Base-by-base conservation (phyloP, 169 alveolate species). In the Cyclospora cayetanensis region DNA sequence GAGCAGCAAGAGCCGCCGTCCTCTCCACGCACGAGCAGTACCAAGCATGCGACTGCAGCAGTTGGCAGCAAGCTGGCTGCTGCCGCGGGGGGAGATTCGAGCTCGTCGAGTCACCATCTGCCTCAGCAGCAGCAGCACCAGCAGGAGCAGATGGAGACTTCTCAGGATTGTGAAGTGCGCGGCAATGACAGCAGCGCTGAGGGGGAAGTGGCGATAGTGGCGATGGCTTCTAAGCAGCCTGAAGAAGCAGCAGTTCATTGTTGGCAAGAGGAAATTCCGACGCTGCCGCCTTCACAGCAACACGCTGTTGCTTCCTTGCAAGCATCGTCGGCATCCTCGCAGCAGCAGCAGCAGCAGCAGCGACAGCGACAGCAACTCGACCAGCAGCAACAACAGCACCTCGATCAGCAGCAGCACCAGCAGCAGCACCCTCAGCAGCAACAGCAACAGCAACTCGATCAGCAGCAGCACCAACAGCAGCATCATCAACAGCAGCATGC, bases 61-160 rank as follows among this genome's bases (percentile, higher is more conserved):
- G 50, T 5, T 1, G 50, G 22, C 42, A 68, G 37, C 39, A 68
- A 4, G 4, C 80, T 34, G 80, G 27, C n/a, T n/a, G n/a, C n/a
- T n/a, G n/a, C n/a, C n/a, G n/a, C n/a, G n/a, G n/a, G n/a, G n/a
- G n/a, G n/a, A n/a, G n/a, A n/a, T n/a, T n/a, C n/a, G n/a, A n/a
- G n/a, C n/a, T n/a, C n/a, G n/a, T n/a, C n/a, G n/a, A n/a, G n/a
- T n/a, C n/a, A n/a, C n/a, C n/a, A n/a, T n/a, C n/a, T n/a, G n/a
- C n/a, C n/a, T 35, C 42, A 65, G 77, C 77, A 65, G 77, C 77
- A 65, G 35, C 42, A 18, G 77, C 77, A 65, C 43, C 42, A 65
- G 77, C 42, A 65, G 27, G 70, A 63, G 37, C 39, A 63, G 37
- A 15, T 27, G 37, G 74, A 63, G 74, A n/a, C n/a, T n/a, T n/a